Conservation (phyloP, 148 eudicot species). For the Chenopodium berlandieri region DNA sequence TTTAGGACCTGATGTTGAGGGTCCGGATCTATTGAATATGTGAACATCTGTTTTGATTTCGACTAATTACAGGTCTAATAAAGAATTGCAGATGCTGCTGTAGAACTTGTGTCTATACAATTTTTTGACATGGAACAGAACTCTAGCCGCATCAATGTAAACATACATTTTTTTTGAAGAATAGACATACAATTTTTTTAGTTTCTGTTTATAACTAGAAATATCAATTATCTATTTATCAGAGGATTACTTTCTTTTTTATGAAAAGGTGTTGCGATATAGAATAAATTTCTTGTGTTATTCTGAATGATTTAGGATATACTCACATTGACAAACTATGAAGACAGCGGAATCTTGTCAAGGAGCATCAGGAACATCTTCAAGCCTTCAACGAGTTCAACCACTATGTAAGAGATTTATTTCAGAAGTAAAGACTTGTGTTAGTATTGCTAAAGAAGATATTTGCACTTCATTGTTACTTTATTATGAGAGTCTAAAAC, state of each 20-base stretch:
- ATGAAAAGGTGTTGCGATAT: background rate
- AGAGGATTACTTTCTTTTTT: background rate
- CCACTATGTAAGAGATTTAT: background rate
- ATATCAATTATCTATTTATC: background rate
- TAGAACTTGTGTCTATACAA: background rate
- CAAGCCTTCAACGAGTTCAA: background rate
- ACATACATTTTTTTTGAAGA: background rate
- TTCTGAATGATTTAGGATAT: conserved; percentile 4
- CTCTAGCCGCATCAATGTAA: background rate
- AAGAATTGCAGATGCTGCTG: background rate
- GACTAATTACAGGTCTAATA: background rate
- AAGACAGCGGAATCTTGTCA: background rate
- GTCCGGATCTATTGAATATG: conserved; percentile 11
- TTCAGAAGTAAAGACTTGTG: background rate
- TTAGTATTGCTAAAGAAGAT: background rate
- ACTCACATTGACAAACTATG: background rate
- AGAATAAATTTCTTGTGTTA: background rate
- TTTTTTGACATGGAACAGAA: background rate
- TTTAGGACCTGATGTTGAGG: conserved; percentile 6
- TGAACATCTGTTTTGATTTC: background rate
- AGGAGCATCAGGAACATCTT: background rate
- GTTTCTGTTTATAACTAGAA: background rate
- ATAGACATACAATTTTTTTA: background rate
- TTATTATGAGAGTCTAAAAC: background rate
- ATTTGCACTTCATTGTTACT: background rate